phyloP scores from a whole-genome alignment of 31 red algal genomes.

The Odonthalia washingtoniensis region DNA sequence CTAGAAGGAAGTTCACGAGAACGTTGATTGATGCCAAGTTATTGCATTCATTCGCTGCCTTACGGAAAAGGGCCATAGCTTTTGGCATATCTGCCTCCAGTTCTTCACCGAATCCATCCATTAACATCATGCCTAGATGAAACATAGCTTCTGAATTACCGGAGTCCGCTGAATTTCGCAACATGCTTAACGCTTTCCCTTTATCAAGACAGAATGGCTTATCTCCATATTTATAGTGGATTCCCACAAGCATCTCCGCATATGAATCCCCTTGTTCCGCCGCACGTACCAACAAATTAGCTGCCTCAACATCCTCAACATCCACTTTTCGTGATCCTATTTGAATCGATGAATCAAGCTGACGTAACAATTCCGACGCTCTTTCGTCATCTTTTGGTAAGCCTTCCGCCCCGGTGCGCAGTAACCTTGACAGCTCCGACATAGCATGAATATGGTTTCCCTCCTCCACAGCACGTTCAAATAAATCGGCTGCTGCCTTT shows the following conservation, averaged over 20 bases:
- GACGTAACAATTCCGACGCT: not conserved
- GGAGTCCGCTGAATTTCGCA: not conserved
- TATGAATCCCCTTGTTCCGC: not conserved
- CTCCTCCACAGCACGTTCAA: not conserved
- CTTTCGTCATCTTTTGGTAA: not conserved
- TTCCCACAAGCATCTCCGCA: not conserved
- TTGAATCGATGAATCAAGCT: not conserved
- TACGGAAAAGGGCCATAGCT: not conserved
- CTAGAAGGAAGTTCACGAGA: not conserved
- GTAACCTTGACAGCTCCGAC: not conserved
- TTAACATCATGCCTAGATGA: slow-evolving; percentile 11
- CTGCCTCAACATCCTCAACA: not conserved
- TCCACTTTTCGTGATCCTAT: not conserved
- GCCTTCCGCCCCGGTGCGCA: not conserved
- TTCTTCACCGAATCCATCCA: not conserved
- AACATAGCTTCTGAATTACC: slow-evolving; percentile 25
- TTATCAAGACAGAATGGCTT: not conserved
- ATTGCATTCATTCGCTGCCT: not conserved
- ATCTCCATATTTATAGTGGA: not conserved
- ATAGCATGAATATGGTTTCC: slow-evolving; percentile 12
- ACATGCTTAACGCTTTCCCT: not conserved
- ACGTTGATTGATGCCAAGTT: not conserved
- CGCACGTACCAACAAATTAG: not conserved
- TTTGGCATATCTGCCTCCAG: not conserved
- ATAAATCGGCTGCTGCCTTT: not conserved